Evolutionary conservation across 768 basidiomycete species (phyloP).

Genomic region (Pulveroboletus sp.): DNA sequence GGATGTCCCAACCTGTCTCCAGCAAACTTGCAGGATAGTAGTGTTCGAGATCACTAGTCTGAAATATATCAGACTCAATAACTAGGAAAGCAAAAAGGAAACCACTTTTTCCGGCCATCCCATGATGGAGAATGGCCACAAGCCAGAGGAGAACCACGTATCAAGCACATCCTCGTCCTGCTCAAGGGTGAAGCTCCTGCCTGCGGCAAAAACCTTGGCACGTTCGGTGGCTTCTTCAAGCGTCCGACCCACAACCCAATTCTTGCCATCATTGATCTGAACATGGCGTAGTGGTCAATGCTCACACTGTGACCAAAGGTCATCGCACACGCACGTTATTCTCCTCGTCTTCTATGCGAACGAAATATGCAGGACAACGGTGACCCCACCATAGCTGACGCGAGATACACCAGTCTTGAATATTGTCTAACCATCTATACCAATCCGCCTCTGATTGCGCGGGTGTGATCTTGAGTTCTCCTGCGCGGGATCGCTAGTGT

Average conservation of each 20-base stretch:
- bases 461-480: slow-evolving; percentile 80
- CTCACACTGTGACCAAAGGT: neutral
- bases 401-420: slow-evolving; percentile 99
- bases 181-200: slow-evolving; percentile 65
- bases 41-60: slow-evolving; percentile 72
- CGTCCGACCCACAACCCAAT: slow-evolving; percentile 89
- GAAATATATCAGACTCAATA: neutral
- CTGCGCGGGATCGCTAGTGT: slow-evolving; percentile 75
- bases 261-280: slow-evolving; percentile 62
- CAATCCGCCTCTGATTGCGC: slow-evolving; percentile 88
- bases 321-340: slow-evolving; percentile 50
- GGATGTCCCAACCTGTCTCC: slow-evolving; percentile 98
- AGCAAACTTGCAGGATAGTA: slow-evolving; percentile 91
- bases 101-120: slow-evolving; percentile 93
- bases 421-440: slow-evolving; percentile 92
- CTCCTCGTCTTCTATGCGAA: slow-evolving; percentile 71
- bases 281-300: neutral
- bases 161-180: slow-evolving; percentile 98
- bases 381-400: slow-evolving; percentile 99
- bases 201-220: slow-evolving; percentile 64
- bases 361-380: slow-evolving; percentile 90
- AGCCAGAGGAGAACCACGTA: slow-evolving; percentile 97
- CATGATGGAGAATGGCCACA: slow-evolving; percentile 97
- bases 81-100: neutral
- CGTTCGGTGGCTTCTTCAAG: slow-evolving; percentile 72